phyloP scores from a whole-genome alignment of 2,329 filamentous ascomycete genomes.

The Aspergillus felis region DNA sequence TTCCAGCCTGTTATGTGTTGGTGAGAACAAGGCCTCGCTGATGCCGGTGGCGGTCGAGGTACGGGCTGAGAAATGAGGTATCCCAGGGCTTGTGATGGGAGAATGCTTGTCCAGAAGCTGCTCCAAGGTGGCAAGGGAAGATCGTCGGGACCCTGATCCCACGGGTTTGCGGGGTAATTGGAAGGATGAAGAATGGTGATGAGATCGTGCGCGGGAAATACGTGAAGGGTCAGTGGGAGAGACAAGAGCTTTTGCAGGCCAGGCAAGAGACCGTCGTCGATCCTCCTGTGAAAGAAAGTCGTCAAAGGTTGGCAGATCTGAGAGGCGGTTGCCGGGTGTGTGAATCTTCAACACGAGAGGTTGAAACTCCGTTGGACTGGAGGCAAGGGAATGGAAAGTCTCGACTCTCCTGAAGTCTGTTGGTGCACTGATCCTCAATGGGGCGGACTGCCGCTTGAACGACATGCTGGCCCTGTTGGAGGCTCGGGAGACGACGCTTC shows the following conservation, averaged over 20 bases:
- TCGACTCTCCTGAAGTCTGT: conserved; percentile 40
- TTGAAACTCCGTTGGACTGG: conserved; percentile 25
- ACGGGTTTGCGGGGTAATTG: conserved; percentile 36
- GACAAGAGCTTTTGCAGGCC: conserved; percentile 33
- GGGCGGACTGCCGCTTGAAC: conserved; percentile 31
- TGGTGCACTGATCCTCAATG: conserved; percentile 40
- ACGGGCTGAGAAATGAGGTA: conserved; percentile 29
- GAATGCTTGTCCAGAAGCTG: conserved; percentile 15
- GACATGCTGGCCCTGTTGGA: conserved; percentile 41
- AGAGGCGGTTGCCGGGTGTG: conserved; percentile 40
- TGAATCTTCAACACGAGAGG: conserved; percentile 48
- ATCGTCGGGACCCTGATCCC: conserved; percentile 27
- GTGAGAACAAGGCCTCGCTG: conserved; percentile 9
- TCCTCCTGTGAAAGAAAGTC: conserved; percentile 31
- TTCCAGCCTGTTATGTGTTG: conserved; percentile 9
- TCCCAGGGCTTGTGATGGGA: conserved; percentile 18
- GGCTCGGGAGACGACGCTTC: conserved; percentile 34
- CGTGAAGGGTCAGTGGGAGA: conserved; percentile 16
- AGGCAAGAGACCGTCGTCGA: conserved; percentile 19
- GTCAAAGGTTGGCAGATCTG: conserved; percentile 44
- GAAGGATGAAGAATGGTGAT: conserved; percentile 21
- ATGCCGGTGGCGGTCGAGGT: conserved; percentile 10
- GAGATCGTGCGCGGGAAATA: conserved; percentile 15
- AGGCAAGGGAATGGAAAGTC: conserved; percentile 12
- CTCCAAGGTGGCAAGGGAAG: conserved; percentile 24